These are phyloP conservation scores for Didymellaceae sp. DNA, from an alignment of 2,329 filamentous ascomycete genomes.

Conservation along the genomic window DNA sequence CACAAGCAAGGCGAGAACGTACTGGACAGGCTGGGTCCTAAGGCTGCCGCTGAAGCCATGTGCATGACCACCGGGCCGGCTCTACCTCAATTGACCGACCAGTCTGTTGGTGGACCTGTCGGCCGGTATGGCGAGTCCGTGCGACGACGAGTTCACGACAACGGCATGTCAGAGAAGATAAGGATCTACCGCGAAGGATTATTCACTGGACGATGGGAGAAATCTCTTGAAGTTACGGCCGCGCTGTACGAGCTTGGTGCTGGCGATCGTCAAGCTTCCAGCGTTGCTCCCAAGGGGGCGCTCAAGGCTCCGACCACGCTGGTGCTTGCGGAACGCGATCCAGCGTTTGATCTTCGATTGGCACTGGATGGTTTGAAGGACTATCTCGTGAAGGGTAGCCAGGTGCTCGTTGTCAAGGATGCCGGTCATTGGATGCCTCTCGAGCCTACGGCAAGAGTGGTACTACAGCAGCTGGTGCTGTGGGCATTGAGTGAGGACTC, in stretches of 20 bases:
- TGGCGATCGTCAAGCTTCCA: slow-evolving; percentile 16
- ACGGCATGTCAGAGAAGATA: slow-evolving; percentile 60
- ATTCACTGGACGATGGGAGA: slow-evolving; percentile 55
- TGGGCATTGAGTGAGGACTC: slow-evolving; percentile 40
- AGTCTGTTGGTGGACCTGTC: background rate
- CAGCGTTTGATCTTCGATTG: slow-evolving; percentile 57
- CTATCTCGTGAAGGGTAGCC: slow-evolving; percentile 58
- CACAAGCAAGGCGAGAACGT: slow-evolving; percentile 18
- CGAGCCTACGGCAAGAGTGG: slow-evolving; percentile 53
- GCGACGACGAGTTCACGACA: slow-evolving; percentile 45
- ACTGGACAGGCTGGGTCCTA: slow-evolving; percentile 13
- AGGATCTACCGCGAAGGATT: slow-evolving; percentile 62
- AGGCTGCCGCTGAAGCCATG: slow-evolving; percentile 54
- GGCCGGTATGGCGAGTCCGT: slow-evolving; percentile 50
- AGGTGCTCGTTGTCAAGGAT: slow-evolving; percentile 57
- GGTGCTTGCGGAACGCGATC: slow-evolving; percentile 61
- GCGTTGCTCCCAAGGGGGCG: slow-evolving; percentile 49
- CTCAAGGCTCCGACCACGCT: slow-evolving; percentile 61
- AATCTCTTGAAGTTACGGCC: slow-evolving; percentile 58
- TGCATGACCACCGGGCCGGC: slow-evolving; percentile 61
- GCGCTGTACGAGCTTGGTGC: slow-evolving; percentile 53
- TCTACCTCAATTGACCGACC: slow-evolving; percentile 49
- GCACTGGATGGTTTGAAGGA: slow-evolving; percentile 61
- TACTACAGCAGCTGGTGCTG: slow-evolving; percentile 50
- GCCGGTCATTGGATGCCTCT: slow-evolving; percentile 61